These are phyloP conservation scores for Thalassiosira allenii DNA, from an alignment of 352 stramenopile genomes.

Conservation along the genomic window DNA sequence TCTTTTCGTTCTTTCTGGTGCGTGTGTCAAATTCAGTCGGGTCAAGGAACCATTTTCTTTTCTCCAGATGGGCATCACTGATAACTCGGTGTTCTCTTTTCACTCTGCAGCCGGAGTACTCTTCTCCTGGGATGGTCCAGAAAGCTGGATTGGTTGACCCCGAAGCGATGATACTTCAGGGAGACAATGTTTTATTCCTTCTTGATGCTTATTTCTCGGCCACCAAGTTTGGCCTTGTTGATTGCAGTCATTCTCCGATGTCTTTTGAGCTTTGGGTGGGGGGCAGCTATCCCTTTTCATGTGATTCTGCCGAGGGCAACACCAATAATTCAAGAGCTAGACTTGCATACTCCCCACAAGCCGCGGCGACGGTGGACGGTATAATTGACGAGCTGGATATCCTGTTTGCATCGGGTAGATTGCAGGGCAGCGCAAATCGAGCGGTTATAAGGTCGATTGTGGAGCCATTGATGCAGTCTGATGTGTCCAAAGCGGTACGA, in stretches of 20 bases:
- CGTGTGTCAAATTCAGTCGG: too few relatives aligned
- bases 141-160: conserved; percentile 25
- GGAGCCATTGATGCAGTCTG: conserved; percentile 2
- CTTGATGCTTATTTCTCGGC: conserved; percentile 15
- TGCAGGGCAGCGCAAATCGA: conserved; percentile 44
- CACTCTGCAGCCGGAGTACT: too few relatives aligned
- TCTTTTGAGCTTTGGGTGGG: background rate
- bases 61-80: too few relatives aligned
- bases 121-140: conserved; percentile 9
- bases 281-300: background rate
- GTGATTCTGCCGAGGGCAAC: conserved; percentile 25
- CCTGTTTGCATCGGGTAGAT: conserved; percentile 64
- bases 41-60: too few relatives aligned
- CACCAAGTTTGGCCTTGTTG: conserved; percentile 36
- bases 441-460: conserved; percentile 37
- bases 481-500: conserved; percentile 8
- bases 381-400: conserved; percentile 70
- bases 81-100: too few relatives aligned
- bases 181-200: conserved; percentile 20
- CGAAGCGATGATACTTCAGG: conserved; percentile 13
- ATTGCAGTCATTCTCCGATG: background rate
- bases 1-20: conserved; percentile 71
- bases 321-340: conserved; percentile 14
- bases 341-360: conserved; percentile 25
- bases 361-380: conserved; percentile 14